Conservation (phyloP, 192 early-diverging fungal genomes). For the Polychytrium aggregatum region DNA sequence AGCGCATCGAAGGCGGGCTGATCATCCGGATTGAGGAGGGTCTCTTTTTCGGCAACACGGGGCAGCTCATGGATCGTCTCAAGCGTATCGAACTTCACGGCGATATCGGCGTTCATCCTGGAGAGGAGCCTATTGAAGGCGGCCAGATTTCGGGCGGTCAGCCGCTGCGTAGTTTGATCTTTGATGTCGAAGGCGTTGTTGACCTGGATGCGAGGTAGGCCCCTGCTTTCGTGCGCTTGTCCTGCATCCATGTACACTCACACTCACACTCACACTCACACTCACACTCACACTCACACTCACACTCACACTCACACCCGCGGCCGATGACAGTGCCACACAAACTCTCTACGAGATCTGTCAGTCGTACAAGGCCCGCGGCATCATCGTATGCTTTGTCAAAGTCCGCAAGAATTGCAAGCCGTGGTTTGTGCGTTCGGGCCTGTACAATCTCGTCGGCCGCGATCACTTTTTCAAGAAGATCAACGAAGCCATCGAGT, state of each 20-base stretch:
- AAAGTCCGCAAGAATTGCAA: conserved; percentile 65
- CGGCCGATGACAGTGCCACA: conserved; percentile 47
- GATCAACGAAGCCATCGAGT: conserved; percentile 42
- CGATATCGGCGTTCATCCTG: conserved; percentile 89
- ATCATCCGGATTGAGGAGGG: conserved; percentile 88
- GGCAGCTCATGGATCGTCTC: conserved; percentile 89
- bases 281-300: too few relatives aligned
- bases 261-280: too few relatives aligned
- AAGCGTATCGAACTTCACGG: conserved; percentile 90
- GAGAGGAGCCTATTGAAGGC: conserved; percentile 86
- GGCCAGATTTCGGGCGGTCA: too few relatives aligned
- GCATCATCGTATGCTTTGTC: conserved; percentile 85
- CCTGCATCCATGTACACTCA: too few relatives aligned
- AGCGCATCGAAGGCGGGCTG: conserved; percentile 72
- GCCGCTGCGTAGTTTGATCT: conserved; percentile 67
- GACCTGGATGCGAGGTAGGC: conserved; percentile 76
- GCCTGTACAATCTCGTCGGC: conserved; percentile 51
- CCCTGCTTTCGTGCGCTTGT: not conserved
- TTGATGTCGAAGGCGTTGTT: conserved; percentile 85
- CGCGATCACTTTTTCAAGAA: conserved; percentile 57
- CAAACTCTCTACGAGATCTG: conserved; percentile 87
- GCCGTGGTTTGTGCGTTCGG: conserved; percentile 59
- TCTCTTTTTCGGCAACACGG: conserved; percentile 94
- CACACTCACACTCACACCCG: too few relatives aligned
- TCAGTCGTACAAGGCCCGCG: conserved; percentile 65